Percentiles rank a stretch among this genome's conserved stretches.
Evolutionary conservation across 2,329 filamentous ascomycete genomes (phyloP).

Genomic region (Neonectria punicea): DNA sequence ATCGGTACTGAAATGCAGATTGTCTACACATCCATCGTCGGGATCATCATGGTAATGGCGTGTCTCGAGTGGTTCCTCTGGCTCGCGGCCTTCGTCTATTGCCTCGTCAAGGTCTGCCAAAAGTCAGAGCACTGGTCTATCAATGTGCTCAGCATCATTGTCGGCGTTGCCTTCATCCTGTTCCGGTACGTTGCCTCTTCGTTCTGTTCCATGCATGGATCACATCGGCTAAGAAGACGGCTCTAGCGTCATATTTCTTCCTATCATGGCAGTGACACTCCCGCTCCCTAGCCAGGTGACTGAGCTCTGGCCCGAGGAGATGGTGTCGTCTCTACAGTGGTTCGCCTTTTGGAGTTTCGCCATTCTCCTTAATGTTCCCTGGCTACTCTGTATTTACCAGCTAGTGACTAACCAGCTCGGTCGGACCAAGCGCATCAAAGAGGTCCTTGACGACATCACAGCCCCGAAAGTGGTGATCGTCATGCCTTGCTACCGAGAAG

Average conservation of each 20-base stretch:
- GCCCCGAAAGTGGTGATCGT: slow-evolving; percentile 96
- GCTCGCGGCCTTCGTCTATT: slow-evolving; percentile 94
- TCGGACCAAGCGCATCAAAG: slow-evolving; percentile 82
- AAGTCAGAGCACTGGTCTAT: slow-evolving; percentile 93
- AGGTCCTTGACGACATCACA: slow-evolving; percentile 82
- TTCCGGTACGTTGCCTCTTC: slow-evolving; percentile 68
- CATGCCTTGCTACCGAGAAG: slow-evolving; percentile 97
- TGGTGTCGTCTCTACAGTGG: slow-evolving; percentile 85
- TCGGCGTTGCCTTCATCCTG: slow-evolving; percentile 77
- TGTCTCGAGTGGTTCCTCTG: slow-evolving; percentile 94
- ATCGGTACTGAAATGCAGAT: slow-evolving; percentile 65
- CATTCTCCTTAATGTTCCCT: slow-evolving; percentile 84
- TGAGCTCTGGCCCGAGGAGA: slow-evolving; percentile 73
- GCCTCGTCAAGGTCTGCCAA: slow-evolving; percentile 84
- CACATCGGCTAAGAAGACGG: neutral
- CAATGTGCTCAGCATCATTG: slow-evolving; percentile 77
- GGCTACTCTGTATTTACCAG: slow-evolving; percentile 93
- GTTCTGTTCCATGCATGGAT: neutral
- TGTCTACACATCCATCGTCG: slow-evolving; percentile 84
- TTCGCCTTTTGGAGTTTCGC: slow-evolving; percentile 97
- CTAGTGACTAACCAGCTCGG: slow-evolving; percentile 89
- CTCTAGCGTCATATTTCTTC: slow-evolving; percentile 81
- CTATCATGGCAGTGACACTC: slow-evolving; percentile 93
- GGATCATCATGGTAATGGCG: slow-evolving; percentile 83
- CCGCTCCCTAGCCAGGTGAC: slow-evolving; percentile 81